These are phyloP conservation scores for Poa annua DNA, from an alignment of 176 grass and related monocot species.

Conservation along the genomic window DNA sequence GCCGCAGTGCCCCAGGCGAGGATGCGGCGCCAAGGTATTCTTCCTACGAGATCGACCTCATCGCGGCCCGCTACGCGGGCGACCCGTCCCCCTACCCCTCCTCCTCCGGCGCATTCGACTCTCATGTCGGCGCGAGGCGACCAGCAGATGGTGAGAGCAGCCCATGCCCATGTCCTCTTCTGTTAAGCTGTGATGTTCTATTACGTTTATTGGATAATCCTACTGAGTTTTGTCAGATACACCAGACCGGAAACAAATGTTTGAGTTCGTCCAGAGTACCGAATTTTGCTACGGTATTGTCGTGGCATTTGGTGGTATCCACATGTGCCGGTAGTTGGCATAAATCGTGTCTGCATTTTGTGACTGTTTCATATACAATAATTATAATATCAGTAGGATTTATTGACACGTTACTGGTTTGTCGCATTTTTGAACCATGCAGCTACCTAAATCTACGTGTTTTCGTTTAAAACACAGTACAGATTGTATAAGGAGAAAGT, in stretches of 20 bases:
- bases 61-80: conserved; percentile 53
- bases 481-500: conserved; percentile 3
- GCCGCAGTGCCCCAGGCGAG: conserved; percentile 29
- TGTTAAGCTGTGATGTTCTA: not conserved
- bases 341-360: conserved; percentile 2
- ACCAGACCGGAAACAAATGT: not conserved
- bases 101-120: conserved; percentile 35
- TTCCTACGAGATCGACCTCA: conserved; percentile 61
- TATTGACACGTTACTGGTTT: not conserved
- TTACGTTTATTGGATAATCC: conserved; percentile 26
- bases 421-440: not conserved
- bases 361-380: not conserved
- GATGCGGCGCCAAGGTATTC: conserved; percentile 47
- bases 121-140: conserved; percentile 48
- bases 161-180: not conserved
- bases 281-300: not conserved
- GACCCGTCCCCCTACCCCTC: conserved; percentile 18
- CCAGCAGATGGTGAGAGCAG: conserved; percentile 66
- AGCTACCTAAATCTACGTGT: not conserved
- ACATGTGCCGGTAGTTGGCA: not conserved
- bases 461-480: not conserved
- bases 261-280: not conserved
- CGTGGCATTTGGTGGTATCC: not conserved
- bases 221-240: not conserved
- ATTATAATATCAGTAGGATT: not conserved